These are phyloP conservation scores for Colletotrichum horii DNA, from an alignment of 2,329 filamentous ascomycete genomes.

Conservation along the genomic window DNA sequence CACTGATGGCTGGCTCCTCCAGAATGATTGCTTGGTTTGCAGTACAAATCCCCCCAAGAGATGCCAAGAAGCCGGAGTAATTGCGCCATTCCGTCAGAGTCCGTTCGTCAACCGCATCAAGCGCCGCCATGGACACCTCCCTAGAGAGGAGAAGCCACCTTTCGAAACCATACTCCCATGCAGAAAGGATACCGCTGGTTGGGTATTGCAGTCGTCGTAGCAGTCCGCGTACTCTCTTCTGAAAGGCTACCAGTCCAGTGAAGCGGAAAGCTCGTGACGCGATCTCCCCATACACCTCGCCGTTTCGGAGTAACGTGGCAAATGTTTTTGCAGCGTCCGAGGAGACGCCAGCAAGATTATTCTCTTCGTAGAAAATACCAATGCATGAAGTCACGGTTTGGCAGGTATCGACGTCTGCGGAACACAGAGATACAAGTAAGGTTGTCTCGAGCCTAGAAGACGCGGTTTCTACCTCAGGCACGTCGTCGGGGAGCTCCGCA, in stretches of 20 bases:
- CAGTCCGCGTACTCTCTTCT: slow-evolving; percentile 67
- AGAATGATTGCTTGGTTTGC: slow-evolving; percentile 61
- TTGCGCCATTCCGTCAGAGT: slow-evolving; percentile 71
- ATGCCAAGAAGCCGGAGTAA: slow-evolving; percentile 71
- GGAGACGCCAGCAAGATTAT: slow-evolving; percentile 56
- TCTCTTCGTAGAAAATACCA: slow-evolving; percentile 67
- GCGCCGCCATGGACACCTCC: slow-evolving; percentile 60
- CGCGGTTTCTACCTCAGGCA: slow-evolving; percentile 57
- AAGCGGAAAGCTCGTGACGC: slow-evolving; percentile 69
- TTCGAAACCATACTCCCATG: slow-evolving; percentile 71
- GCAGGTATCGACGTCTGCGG: slow-evolving; percentile 68
- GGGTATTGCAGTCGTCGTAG: slow-evolving; percentile 66
- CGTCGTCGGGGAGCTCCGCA: slow-evolving; percentile 56
- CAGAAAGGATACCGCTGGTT: slow-evolving; percentile 68
- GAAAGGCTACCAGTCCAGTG: slow-evolving; percentile 72
- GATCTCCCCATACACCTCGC: slow-evolving; percentile 65
- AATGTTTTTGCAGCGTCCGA: slow-evolving; percentile 55
- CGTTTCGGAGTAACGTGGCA: slow-evolving; percentile 62
- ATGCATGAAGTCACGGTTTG: slow-evolving; percentile 69
- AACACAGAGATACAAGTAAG: slow-evolving; percentile 68
- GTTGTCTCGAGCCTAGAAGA: slow-evolving; percentile 65
- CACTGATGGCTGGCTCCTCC: slow-evolving; percentile 62
- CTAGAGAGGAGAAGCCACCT: slow-evolving; percentile 69
- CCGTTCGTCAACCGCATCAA: slow-evolving; percentile 59
- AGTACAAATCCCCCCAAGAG: slow-evolving; percentile 69